Evolutionary conservation across 2,329 filamentous ascomycete genomes (phyloP).

Genomic region (Neonectria ditissima): DNA sequence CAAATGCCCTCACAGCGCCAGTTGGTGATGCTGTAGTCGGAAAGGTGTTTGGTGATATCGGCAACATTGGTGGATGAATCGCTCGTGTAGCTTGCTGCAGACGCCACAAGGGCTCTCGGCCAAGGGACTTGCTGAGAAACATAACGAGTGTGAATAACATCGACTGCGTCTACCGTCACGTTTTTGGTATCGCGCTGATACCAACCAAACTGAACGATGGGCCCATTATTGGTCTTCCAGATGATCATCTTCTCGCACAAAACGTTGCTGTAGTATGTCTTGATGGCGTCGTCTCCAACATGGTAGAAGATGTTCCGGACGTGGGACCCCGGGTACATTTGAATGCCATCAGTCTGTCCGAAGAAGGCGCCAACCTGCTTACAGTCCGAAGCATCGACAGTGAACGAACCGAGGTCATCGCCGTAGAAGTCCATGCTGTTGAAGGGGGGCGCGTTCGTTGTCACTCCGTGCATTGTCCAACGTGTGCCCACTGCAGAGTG

Average conservation of each 20-base stretch:
- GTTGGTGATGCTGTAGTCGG: slow-evolving; percentile 32
- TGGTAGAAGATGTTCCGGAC: slow-evolving; percentile 52
- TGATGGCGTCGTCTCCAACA: slow-evolving; percentile 51
- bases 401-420: slow-evolving; percentile 24
- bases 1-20: slow-evolving; percentile 36
- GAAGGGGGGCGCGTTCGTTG: slow-evolving; percentile 51
- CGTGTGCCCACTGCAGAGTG: slow-evolving; percentile 27
- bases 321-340: slow-evolving; percentile 48
- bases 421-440: slow-evolving; percentile 51
- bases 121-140: slow-evolving; percentile 11
- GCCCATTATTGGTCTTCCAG: slow-evolving; percentile 49
- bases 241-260: slow-evolving; percentile 39
- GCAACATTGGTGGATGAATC: slow-evolving; percentile 25
- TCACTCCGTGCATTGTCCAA: slow-evolving; percentile 48
- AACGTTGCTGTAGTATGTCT: slow-evolving; percentile 50
- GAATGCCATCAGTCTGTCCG: slow-evolving; percentile 51
- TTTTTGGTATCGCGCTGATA: slow-evolving; percentile 42
- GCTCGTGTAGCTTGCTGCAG: slow-evolving; percentile 28
- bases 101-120: slow-evolving; percentile 27
- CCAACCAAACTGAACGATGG: slow-evolving; percentile 53
- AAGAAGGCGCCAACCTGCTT: slow-evolving; percentile 55
- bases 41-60: slow-evolving; percentile 23
- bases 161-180: slow-evolving; percentile 43
- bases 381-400: slow-evolving; percentile 47
- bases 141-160: slow-evolving; percentile 43